These are phyloP conservation scores for Mortierella sp. DNA, from an alignment of 371 early-diverging fungal species.

Conservation along the genomic window DNA sequence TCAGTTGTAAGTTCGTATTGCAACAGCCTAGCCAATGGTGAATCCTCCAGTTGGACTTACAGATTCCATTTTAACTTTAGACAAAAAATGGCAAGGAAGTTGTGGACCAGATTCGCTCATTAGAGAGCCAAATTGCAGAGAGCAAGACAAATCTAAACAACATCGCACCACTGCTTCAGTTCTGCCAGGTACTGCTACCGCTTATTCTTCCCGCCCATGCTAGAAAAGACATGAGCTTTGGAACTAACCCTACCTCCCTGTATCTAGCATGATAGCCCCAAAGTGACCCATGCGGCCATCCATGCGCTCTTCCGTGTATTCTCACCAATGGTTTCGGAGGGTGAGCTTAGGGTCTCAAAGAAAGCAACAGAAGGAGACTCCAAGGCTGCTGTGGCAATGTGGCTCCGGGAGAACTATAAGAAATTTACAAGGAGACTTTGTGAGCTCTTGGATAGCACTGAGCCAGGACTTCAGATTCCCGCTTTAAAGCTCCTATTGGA, in stretches of 20 bases:
- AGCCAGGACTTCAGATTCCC: conserved; percentile 81
- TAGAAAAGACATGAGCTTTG: conserved; percentile 50
- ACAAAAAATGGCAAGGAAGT: conserved; percentile 37
- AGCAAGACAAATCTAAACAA: conserved; percentile 65
- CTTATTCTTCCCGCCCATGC: conserved; percentile 59
- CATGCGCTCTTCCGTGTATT: conserved; percentile 80
- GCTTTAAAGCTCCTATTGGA: conserved; percentile 74
- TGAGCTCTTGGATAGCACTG: conserved; percentile 62
- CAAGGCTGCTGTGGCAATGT: conserved; percentile 70
- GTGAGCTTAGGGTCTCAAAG: conserved; percentile 65
- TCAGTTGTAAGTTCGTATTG: neutral
- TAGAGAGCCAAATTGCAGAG: conserved; percentile 58
- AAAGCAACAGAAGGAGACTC: conserved; percentile 54
- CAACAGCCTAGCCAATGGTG: neutral
- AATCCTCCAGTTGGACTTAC: neutral
- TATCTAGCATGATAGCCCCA: conserved; percentile 50
- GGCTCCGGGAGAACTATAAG: conserved; percentile 80
- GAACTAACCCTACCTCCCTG: conserved; percentile 66
- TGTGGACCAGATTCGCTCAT: conserved; percentile 54
- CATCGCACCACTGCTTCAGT: conserved; percentile 38
- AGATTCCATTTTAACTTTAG: neutral
- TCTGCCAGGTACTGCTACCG: conserved; percentile 53
- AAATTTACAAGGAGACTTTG: conserved; percentile 65
- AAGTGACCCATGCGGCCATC: conserved; percentile 72
- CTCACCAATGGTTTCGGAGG: conserved; percentile 68